These are phyloP conservation scores for Coniophora puteana DNA, from an alignment of 1,284 basidiomycete genomes.

Conservation along the genomic window DNA sequence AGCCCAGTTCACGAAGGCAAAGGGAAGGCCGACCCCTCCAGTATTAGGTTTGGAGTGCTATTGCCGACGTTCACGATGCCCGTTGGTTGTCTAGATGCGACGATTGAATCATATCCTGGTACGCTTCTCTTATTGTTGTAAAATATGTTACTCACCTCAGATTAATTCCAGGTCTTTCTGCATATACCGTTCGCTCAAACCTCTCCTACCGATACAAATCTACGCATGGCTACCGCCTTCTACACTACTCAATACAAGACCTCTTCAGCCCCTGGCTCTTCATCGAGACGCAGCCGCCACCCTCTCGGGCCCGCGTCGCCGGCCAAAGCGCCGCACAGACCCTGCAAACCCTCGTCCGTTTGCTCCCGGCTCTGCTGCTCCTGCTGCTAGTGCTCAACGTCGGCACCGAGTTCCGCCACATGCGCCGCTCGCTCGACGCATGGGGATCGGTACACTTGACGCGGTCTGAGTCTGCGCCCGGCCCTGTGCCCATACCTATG, in stretches of 20 bases:
- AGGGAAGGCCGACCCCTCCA: constrained; percentile 30
- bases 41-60: constrained; percentile 42
- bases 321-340: constrained; percentile 22
- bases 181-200: constrained; percentile 19
- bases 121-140: constrained; percentile 3
- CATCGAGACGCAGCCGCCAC: constrained; percentile 28
- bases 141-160: constrained; percentile 4
- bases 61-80: constrained; percentile 67
- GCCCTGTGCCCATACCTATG: constrained; percentile 1
- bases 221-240: constrained; percentile 32
- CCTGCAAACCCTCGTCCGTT: constrained; percentile 23
- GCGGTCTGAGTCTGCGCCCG: too few species aligned
- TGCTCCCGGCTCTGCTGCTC: constrained; percentile 28
- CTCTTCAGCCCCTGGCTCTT: constrained; percentile 54
- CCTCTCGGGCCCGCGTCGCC: constrained; percentile 13
- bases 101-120: constrained; percentile 52
- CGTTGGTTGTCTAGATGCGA: constrained; percentile 60
- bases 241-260: constrained; percentile 52
- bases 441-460: constrained; percentile 17
- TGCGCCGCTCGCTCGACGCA: constrained; percentile 33
- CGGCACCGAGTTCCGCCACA: constrained; percentile 33
- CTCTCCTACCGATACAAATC: constrained; percentile 22
- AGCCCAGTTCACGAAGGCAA: constrained; percentile 24
- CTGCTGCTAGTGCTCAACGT: constrained; percentile 31
- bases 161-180: constrained; percentile 13